Conservation (phyloP, 345 rosid species). For the Adansonia digitata region DNA sequence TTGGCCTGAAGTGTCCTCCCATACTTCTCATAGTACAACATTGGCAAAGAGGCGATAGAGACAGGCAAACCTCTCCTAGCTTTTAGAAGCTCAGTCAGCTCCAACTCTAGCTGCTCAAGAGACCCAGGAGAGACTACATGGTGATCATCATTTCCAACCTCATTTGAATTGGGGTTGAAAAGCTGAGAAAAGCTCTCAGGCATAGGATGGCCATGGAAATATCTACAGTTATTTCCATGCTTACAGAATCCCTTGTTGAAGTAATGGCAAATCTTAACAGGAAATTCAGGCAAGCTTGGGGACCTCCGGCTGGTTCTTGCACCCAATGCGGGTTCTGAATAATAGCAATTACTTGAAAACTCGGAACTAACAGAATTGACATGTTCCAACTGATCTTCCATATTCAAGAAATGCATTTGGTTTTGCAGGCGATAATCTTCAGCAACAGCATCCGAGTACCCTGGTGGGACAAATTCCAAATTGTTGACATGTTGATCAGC, state of each 20-base stretch:
- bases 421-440: conserved; percentile 38
- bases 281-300: conserved; percentile 77
- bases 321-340: conserved; percentile 39
- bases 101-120: conserved; percentile 78
- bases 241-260: conserved; percentile 81
- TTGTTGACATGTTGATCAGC: conserved; percentile 30
- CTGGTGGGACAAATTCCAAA: conserved; percentile 36
- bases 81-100: conserved; percentile 73
- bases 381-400: conserved; percentile 46
- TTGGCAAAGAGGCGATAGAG: conserved; percentile 91
- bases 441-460: conserved; percentile 27
- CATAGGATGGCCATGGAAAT: conserved; percentile 59
- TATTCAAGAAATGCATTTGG: conserved; percentile 45
- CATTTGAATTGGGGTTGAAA: conserved; percentile 36
- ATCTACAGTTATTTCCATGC: conserved; percentile 83
- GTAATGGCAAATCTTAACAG: conserved; percentile 87
- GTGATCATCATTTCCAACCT: conserved; percentile 56
- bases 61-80: conserved; percentile 81
- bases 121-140: conserved; percentile 53
- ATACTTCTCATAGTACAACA: conserved; percentile 77
- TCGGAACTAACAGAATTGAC: conserved; percentile 36
- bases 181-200: conserved; percentile 50
- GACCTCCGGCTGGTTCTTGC: conserved; percentile 61
- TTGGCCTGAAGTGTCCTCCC: conserved; percentile 90
- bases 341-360: conserved; percentile 38